Conservation (phyloP, 768 basidiomycete genomes). For the Rhodosporidiobolus sp. region DNA sequence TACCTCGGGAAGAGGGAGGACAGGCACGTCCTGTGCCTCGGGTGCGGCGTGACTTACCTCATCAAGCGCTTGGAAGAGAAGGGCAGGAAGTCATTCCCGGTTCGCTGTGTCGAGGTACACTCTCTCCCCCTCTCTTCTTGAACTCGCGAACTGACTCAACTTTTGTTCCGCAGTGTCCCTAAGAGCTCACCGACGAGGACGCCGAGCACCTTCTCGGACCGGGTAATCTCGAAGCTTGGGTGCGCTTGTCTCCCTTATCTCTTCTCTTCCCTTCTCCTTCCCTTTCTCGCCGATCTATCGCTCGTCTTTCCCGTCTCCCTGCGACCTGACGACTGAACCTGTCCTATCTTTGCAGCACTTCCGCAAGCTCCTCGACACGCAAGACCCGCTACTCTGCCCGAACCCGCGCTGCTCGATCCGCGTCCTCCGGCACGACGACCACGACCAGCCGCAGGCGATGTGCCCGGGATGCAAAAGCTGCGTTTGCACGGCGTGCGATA, state of each 20-base stretch:
- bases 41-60: constrained; percentile 6
- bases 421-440: constrained; percentile 5
- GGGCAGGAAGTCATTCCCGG: constrained; percentile 12
- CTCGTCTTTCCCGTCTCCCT: no score
- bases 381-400: constrained; percentile 4
- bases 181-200: constrained; percentile 5
- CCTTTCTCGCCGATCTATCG: no score
- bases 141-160: neutral
- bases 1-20: neutral
- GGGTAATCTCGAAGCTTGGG: constrained; percentile 9
- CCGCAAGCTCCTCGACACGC: constrained; percentile 22
- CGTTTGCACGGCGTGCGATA: neutral
- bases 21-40: constrained; percentile 3
- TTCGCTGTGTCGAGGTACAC: constrained; percentile 12
- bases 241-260: neutral
- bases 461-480: neutral
- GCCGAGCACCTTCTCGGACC: constrained; percentile 11
- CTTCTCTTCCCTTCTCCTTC: neutral
- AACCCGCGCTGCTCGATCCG: constrained; percentile 11
- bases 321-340: no score
- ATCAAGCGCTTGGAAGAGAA: constrained; percentile 7
- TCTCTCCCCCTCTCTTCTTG: no score
- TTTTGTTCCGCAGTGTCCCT: neutral
- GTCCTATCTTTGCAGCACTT: constrained; percentile 1
- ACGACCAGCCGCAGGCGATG: neutral